Evolutionary conservation across 2,329 filamentous ascomycete genomes (phyloP), one percentile per base, ranked within the genome.

Genomic region (Pseudocercospora cruenta): DNA sequence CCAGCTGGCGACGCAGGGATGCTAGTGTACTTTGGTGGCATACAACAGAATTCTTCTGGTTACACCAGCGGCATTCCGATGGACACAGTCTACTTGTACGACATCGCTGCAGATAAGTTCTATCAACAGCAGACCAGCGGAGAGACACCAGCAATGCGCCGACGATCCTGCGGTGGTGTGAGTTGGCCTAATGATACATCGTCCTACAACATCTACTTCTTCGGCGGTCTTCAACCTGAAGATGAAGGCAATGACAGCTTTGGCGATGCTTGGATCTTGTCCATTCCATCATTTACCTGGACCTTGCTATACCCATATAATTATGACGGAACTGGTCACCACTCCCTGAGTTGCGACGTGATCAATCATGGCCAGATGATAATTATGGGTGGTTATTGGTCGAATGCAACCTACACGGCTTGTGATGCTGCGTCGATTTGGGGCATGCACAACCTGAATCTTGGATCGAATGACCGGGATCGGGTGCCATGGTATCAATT

Each of bases 131-230:
- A 79, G 8, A 85, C 88, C 0, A 81, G 79, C 0, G 88, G 88
- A 0, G 74, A 82, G 28, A 74, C 85, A 1, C 88, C 88, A 2
- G 76, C 76, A 14, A 78, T 83, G 65, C 80, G 88, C 10, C 81
- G 86, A 26, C 83, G 85, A 28, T 90, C 89, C 67, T 90, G 88
- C 73, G 86, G 86, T 2, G 88, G 86, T 58, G 85, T 82, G 14
- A 85, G 85, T 1, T 89, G 87, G 82, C 82, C 87, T 0, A 71
- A 81, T 8, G 88, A 90, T 70, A 80, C 83, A 62, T 87, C 86
- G 14, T 88, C 86, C 7, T 89, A 89, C 72, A 90, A 90, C 69
- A 86, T 90, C 85, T 89, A 90, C 69, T 73, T 89, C 2, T 89
- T 89, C 71, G 88, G 88, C 51, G 88, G 88, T 16, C 80, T 81